phyloP scores from a whole-genome alignment of 164 flowering plant genomes.

The Chloranthus sessilifolius region DNA sequence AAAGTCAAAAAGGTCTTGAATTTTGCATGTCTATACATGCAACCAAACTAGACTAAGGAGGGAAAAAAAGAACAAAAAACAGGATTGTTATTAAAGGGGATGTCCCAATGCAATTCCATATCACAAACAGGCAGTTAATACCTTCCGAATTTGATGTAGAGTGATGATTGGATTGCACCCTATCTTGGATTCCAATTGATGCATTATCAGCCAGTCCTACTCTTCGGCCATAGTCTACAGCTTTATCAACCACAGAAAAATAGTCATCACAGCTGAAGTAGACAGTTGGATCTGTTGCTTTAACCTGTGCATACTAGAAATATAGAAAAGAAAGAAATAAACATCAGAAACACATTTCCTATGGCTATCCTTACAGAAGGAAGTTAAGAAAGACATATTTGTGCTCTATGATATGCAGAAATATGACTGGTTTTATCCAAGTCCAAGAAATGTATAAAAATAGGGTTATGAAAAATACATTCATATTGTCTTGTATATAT shows the following conservation, averaged over 20 bases:
- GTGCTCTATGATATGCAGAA: no score
- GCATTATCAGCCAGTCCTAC: neutral
- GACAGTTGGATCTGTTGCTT: slow-evolving; percentile 38
- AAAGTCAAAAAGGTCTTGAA: neutral
- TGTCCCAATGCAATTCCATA: no score
- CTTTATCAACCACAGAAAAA: slow-evolving; percentile 32
- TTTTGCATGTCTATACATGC: neutral
- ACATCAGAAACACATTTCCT: neutral
- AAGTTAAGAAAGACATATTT: neutral
- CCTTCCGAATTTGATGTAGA: slow-evolving; percentile 1
- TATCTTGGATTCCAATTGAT: neutral
- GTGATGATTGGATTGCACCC: neutral
- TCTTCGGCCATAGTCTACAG: slow-evolving; percentile 22
- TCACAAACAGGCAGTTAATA: neutral
- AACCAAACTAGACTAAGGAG: neutral
- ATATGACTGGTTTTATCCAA: no score
- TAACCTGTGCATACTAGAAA: slow-evolving; percentile 15
- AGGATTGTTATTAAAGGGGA: no score
- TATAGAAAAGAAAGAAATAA: neutral
- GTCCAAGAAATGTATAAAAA: no score
- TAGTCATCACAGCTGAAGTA: slow-evolving; percentile 59
- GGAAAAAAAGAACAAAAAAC: no score
- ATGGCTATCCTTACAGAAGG: neutral
- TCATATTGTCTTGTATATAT: no score
- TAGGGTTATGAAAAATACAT: no score